phyloP scores from a whole-genome alignment of 2,329 filamentous ascomycete genomes.

The Sclerotinia subarctica region DNA sequence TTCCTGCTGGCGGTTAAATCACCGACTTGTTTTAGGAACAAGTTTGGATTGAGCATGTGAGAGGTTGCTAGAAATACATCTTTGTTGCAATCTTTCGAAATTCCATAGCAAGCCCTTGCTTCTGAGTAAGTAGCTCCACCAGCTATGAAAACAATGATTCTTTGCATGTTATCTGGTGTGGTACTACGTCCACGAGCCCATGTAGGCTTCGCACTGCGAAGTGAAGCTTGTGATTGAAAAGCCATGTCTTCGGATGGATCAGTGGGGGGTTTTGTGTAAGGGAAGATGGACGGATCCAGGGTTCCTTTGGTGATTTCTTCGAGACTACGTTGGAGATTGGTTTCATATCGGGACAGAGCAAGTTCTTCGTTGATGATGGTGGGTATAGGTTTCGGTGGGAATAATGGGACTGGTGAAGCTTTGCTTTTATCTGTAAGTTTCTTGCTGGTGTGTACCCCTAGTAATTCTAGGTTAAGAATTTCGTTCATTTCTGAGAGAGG shows the following conservation, averaged over 20 bases:
- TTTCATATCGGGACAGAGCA: constrained; percentile 81
- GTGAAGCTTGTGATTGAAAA: constrained; percentile 63
- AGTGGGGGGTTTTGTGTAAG: constrained; percentile 68
- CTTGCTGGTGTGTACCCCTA: constrained; percentile 71
- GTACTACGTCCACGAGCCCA: constrained; percentile 83
- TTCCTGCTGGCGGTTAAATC: constrained; percentile 75
- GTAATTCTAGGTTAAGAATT: constrained; percentile 73
- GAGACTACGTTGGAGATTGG: constrained; percentile 77
- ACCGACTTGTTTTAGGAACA: constrained; percentile 79
- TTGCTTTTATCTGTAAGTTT: constrained; percentile 71
- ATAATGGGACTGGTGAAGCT: constrained; percentile 63
- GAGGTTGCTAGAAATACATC: constrained; percentile 88
- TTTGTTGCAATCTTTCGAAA: constrained; percentile 66
- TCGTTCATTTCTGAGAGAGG: constrained; percentile 70
- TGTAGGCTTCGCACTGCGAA: constrained; percentile 88
- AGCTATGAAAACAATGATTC: constrained; percentile 90
- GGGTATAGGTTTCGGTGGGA: constrained; percentile 61
- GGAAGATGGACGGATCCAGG: constrained; percentile 65
- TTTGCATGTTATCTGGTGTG: constrained; percentile 77
- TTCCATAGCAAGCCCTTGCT: constrained; percentile 82
- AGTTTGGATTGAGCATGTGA: constrained; percentile 84
- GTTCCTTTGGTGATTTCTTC: constrained; percentile 67
- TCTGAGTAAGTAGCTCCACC: constrained; percentile 95
- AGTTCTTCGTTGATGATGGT: constrained; percentile 68
- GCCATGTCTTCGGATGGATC: constrained; percentile 58